These are phyloP conservation scores for Oenanthe sinensis DNA, from an alignment of 129 eudicot species.

Conservation along the genomic window DNA sequence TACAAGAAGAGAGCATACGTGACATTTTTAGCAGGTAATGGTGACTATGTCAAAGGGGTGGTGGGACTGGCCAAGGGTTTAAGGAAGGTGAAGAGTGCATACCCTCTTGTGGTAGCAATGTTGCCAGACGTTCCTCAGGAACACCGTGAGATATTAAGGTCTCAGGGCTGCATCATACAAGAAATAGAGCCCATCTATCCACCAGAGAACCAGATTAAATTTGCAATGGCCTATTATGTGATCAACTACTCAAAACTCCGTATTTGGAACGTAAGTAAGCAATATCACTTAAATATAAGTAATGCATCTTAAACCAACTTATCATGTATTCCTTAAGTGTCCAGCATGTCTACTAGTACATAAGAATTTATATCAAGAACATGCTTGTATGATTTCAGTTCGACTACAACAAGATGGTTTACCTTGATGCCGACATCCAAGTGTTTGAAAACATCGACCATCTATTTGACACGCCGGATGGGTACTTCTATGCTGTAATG, in stretches of 20 bases:
- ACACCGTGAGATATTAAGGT: slow-evolving; percentile 17
- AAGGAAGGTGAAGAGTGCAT: slow-evolving; percentile 20
- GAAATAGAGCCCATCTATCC: slow-evolving; percentile 29
- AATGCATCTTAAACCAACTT: neutral
- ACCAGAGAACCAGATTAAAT: slow-evolving; percentile 19
- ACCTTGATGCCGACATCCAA: slow-evolving; percentile 46
- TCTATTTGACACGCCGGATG: slow-evolving; percentile 34
- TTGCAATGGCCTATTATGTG: slow-evolving; percentile 23
- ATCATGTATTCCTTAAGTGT: neutral
- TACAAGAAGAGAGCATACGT: slow-evolving; percentile 16
- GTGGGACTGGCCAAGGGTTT: slow-evolving; percentile 27
- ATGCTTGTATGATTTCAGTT: slow-evolving; percentile 19
- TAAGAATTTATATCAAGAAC: neutral
- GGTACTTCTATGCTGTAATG: slow-evolving; percentile 42
- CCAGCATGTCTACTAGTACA: neutral
- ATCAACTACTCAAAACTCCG: slow-evolving; percentile 28
- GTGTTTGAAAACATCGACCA: slow-evolving; percentile 43
- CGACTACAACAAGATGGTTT: slow-evolving; percentile 40
- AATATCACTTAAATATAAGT: neutral
- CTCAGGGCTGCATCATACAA: slow-evolving; percentile 21
- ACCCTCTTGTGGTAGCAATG: slow-evolving; percentile 27
- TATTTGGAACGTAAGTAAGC: slow-evolving; percentile 13
- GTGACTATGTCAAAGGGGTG: slow-evolving; percentile 29
- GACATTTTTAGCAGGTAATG: slow-evolving; percentile 25
- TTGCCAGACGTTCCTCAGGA: slow-evolving; percentile 31